Percentiles rank a stretch among this genome's conserved stretches.
phyloP scores from a whole-genome alignment of 306 rosid species.

The Trifolium subterraneum region DNA sequence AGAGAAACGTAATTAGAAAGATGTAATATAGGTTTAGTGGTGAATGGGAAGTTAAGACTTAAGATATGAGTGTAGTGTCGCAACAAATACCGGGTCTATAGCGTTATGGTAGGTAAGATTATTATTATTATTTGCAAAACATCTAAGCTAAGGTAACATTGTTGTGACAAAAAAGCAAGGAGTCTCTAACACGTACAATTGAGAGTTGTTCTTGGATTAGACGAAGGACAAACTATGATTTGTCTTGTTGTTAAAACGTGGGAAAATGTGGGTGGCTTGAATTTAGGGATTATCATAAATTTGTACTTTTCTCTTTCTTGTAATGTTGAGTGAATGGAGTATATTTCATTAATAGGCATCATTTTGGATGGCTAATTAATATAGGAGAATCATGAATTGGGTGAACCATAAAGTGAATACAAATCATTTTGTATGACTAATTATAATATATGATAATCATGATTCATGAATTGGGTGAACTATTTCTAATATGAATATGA shows the following conservation, averaged over 20 bases:
- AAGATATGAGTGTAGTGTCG: slow-evolving; percentile 39
- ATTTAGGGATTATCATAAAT: background rate
- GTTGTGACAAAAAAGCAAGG: slow-evolving; percentile 24
- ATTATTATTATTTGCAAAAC: slow-evolving; percentile 12
- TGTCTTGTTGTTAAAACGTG: slow-evolving; percentile 1
- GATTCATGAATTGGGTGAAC: slow-evolving; percentile 42
- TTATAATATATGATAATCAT: background rate
- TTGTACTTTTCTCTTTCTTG: slow-evolving; percentile 17
- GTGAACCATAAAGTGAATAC: slow-evolving; percentile 38
- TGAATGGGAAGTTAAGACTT: slow-evolving; percentile 46
- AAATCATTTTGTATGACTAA: slow-evolving; percentile 26
- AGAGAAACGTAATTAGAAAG: slow-evolving; percentile 26
- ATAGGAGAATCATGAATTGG: slow-evolving; percentile 18
- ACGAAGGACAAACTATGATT: slow-evolving; percentile 4
- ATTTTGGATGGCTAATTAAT: slow-evolving; percentile 10
- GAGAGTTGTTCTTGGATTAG: slow-evolving; percentile 18
- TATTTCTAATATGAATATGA: background rate
- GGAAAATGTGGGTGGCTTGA: slow-evolving; percentile 5
- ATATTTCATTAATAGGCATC: slow-evolving; percentile 24
- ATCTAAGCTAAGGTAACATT: slow-evolving; percentile 36
- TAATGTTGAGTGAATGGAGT: background rate
- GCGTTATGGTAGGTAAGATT: slow-evolving; percentile 41
- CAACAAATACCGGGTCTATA: slow-evolving; percentile 47
- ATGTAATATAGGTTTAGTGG: slow-evolving; percentile 7
- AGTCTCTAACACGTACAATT: slow-evolving; percentile 24